Evolutionary conservation across 2,329 filamentous ascomycete genomes (phyloP).

Genomic region (Sporothrix brasiliensis): DNA sequence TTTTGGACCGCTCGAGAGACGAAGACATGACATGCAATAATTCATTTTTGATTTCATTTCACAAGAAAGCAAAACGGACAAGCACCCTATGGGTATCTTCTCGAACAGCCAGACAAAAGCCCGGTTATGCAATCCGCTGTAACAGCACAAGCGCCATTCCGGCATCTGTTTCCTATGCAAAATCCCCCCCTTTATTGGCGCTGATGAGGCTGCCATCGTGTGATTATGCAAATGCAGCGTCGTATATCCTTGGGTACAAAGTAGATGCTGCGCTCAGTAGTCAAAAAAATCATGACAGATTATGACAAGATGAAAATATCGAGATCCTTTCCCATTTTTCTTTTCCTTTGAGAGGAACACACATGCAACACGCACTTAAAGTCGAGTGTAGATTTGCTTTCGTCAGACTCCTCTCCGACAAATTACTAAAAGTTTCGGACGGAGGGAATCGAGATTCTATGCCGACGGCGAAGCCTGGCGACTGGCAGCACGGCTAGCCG

Average conservation of each 20-base stretch:
- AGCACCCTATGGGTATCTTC: too few species aligned
- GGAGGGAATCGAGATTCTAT: neutral
- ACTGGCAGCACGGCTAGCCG: neutral
- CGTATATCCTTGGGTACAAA: neutral
- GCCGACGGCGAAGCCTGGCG: constrained; percentile 17
- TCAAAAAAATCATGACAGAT: neutral
- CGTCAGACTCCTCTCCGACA: neutral
- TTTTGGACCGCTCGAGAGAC: constrained; percentile 7
- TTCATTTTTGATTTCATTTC: neutral
- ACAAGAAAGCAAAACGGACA: neutral
- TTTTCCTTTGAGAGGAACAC: neutral
- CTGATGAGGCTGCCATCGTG: too few species aligned
- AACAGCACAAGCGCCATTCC: neutral
- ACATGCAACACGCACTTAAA: neutral
- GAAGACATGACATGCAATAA: constrained; percentile 24
- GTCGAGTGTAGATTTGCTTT: neutral
- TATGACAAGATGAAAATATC: neutral
- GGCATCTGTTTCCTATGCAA: neutral
- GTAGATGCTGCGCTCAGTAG: neutral
- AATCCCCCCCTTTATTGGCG: neutral
- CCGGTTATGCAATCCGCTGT: too few species aligned
- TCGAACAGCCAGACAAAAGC: too few species aligned
- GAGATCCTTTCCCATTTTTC: neutral
- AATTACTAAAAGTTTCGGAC: neutral
- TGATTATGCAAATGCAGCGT: neutral